phyloP scores from a whole-genome alignment of 805 yeast genomes.

The Yamadazyma paraphyllophila region DNA sequence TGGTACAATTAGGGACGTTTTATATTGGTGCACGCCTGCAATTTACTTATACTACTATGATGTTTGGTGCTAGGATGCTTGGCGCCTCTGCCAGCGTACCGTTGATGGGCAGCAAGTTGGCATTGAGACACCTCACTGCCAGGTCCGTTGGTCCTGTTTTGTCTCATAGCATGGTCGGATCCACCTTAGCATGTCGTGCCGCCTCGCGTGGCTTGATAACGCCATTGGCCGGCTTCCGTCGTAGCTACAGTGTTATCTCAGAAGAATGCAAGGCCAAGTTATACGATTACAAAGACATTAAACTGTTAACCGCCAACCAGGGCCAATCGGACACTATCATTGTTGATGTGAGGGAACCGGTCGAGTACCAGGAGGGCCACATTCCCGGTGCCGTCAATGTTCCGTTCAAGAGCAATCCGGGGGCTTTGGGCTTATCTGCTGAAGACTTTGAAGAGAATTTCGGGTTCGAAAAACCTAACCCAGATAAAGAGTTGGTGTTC shows the following conservation, averaged over 20 bases:
- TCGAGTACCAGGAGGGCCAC: conserved; percentile 68
- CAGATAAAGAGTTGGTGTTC: conserved; percentile 72
- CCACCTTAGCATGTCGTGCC: no score
- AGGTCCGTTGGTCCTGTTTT: no score
- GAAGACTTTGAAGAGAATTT: conserved; percentile 81
- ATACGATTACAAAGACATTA: conserved; percentile 54
- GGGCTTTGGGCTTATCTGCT: conserved; percentile 75
- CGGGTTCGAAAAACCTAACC: conserved; percentile 76
- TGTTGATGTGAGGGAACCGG: conserved; percentile 92
- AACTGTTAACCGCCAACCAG: conserved; percentile 37
- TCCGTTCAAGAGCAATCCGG: conserved; percentile 89
- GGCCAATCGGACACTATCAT: conserved; percentile 51
- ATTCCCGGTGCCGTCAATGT: conserved; percentile 85
- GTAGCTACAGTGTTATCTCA: conserved; percentile 35
- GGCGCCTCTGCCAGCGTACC: not conserved
- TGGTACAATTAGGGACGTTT: no score
- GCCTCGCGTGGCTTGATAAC: no score
- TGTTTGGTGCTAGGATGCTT: not conserved
- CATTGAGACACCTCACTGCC: not conserved
- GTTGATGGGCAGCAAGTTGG: not conserved
- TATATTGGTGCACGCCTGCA: no score
- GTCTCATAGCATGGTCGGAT: no score
- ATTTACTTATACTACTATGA: no score
- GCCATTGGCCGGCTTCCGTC: no score
- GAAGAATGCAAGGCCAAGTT: conserved; percentile 43